A percentile compares a stretch with the other conserved stretches of the same genome.
These are phyloP conservation scores for Phaffia tasmanica DNA, from an alignment of 768 basidiomycete genomes.

Conservation along the genomic window DNA sequence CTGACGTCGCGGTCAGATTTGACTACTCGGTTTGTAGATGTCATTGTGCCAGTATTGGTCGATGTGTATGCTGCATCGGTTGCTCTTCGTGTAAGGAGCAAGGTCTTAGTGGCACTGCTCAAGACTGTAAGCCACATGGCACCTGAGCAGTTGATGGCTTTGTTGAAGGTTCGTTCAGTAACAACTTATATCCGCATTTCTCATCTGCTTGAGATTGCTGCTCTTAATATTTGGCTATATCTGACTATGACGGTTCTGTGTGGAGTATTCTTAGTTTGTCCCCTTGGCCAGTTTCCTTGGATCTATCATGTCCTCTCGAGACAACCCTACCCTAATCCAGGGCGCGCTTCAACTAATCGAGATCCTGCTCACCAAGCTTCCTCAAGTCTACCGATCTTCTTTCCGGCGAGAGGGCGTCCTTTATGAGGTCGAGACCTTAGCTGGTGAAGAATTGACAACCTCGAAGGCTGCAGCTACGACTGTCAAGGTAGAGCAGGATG, in stretches of 20 bases:
- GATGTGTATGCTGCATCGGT: conserved; percentile 99
- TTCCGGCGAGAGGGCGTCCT: conserved; percentile 93
- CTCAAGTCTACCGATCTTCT: conserved; percentile 69
- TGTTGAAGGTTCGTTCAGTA: conserved; percentile 56
- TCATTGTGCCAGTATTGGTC: conserved; percentile 84
- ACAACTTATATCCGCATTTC: background rate
- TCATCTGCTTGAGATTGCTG: background rate
- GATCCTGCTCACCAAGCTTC: conserved; percentile 70
- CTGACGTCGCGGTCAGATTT: conserved; percentile 59
- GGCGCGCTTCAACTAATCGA: conserved; percentile 89
- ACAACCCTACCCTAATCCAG: conserved; percentile 74
- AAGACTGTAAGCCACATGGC: conserved; percentile 87
- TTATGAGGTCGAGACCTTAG: conserved; percentile 76
- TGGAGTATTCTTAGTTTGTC: conserved; percentile 52
- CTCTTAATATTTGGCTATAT: background rate
- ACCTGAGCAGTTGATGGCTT: conserved; percentile 57
- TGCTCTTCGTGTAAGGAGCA: conserved; percentile 69
- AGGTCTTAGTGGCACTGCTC: conserved; percentile 73
- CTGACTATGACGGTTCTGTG: background rate
- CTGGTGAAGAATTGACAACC: conserved; percentile 52
- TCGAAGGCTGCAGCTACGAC: conserved; percentile 18
- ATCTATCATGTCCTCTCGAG: conserved; percentile 81
- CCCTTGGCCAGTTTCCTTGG: conserved; percentile 92
- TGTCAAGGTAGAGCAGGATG: conserved; percentile 32
- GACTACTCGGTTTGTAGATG: conserved; percentile 70